Percentiles rank a stretch among this genome's conserved stretches.
phyloP scores from a whole-genome alignment of 1,284 basidiomycete genomes.

The Fomitopsis palustris region DNA sequence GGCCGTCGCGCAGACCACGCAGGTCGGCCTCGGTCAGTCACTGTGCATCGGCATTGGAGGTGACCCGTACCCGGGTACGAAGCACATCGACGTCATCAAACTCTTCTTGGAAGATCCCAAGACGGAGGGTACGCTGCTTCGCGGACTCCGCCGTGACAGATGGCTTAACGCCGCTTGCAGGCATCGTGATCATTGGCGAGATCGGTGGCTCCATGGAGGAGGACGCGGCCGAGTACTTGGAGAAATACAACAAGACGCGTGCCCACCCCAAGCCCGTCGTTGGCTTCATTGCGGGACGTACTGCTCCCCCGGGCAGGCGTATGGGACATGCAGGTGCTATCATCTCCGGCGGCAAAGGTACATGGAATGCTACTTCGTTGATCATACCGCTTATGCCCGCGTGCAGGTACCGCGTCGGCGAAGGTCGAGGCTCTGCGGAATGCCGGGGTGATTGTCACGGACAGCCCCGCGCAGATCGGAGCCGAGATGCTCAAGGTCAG shows the following conservation, averaged over 20 bases:
- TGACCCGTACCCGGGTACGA: constrained; percentile 98
- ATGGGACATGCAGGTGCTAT: constrained; percentile 99
- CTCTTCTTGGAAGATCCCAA: constrained; percentile 93
- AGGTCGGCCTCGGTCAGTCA: constrained; percentile 94
- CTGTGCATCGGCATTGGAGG: constrained; percentile 98
- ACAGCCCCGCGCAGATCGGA: constrained; percentile 96
- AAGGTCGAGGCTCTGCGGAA: constrained; percentile 94
- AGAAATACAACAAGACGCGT: constrained; percentile 89
- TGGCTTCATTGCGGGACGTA: constrained; percentile 96
- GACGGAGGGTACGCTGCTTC: constrained; percentile 67
- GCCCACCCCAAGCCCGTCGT: constrained; percentile 93
- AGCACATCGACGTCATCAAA: constrained; percentile 95
- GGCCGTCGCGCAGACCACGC: constrained; percentile 92
- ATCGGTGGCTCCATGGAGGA: constrained; percentile 99
- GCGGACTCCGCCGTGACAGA: background rate
- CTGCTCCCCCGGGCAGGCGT: constrained; percentile 94
- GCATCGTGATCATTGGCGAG: constrained; percentile 98
- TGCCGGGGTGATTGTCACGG: constrained; percentile 92
- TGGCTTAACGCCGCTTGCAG: constrained; percentile 34
- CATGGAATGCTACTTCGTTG: background rate
- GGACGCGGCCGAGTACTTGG: constrained; percentile 95
- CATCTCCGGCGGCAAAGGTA: constrained; percentile 95
- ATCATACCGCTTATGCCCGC: background rate
- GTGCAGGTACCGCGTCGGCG: constrained; percentile 84
- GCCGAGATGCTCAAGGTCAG: constrained; percentile 79